phyloP scores from a whole-genome alignment of 1,284 basidiomycete species.

The Mycena sp. region DNA sequence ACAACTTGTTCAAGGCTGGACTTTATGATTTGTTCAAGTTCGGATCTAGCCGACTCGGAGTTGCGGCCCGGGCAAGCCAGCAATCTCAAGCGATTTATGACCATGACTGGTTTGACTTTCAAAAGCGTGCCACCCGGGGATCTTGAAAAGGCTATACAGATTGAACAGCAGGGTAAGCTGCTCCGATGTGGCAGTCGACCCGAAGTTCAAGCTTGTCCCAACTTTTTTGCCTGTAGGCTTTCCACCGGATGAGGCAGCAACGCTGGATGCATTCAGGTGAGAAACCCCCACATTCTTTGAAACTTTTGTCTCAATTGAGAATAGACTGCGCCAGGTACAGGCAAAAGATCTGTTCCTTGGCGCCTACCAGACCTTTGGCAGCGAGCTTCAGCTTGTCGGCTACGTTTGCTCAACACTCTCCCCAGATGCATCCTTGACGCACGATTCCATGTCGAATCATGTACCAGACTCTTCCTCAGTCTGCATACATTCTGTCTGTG shows the following conservation, averaged over 20 bases:
- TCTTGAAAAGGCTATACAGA: slow-evolving; percentile 45
- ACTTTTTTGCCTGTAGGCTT: slow-evolving; percentile 50
- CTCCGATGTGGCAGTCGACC: slow-evolving; percentile 3
- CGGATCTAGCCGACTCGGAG: too few species aligned
- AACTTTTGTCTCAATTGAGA: slow-evolving; percentile 2
- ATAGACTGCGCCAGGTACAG: slow-evolving; percentile 66
- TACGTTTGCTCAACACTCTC: slow-evolving; percentile 75
- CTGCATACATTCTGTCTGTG: slow-evolving; percentile 76
- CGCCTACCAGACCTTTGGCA: slow-evolving; percentile 52
- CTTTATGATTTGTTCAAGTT: too few species aligned
- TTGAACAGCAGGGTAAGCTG: slow-evolving; percentile 50
- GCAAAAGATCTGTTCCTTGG: slow-evolving; percentile 73
- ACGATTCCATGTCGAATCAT: slow-evolving; percentile 74
- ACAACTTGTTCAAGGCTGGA: too few species aligned
- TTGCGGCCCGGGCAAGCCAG: too few species aligned
- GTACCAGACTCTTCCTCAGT: slow-evolving; percentile 60
- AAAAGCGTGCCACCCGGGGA: slow-evolving; percentile 43
- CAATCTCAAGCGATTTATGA: too few species aligned
- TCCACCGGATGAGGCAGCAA: slow-evolving; percentile 70
- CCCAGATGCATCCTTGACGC: slow-evolving; percentile 58
- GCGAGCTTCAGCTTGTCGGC: slow-evolving; percentile 56
- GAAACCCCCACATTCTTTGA: slow-evolving; percentile 15
- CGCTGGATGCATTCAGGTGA: slow-evolving; percentile 62
- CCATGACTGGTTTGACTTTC: slow-evolving; percentile 5
- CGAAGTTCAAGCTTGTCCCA: background rate